Conservation (phyloP, 139 green algal species). For the Picochlorum sp. region DNA sequence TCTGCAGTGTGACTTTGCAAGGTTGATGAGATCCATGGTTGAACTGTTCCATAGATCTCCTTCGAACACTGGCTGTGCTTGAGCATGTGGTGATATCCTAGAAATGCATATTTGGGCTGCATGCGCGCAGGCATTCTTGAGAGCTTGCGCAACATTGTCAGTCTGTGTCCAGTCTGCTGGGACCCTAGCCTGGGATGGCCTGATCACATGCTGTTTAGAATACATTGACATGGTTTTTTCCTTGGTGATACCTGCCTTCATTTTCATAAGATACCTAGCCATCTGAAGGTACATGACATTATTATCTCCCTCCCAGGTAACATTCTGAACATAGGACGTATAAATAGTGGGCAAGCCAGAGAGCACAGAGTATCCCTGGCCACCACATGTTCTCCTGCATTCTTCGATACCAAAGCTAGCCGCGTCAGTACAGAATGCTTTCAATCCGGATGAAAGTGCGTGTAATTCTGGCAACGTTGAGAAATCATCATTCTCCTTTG, state of each 20-base stretch:
- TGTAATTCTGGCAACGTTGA: slow-evolving; percentile 81
- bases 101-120: slow-evolving; percentile 21
- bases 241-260: slow-evolving; percentile 25
- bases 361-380: slow-evolving; percentile 81
- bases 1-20: slow-evolving; percentile 43
- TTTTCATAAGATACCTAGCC: slow-evolving; percentile 70
- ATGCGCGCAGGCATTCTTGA: slow-evolving; percentile 18
- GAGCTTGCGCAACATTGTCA: slow-evolving; percentile 11
- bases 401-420: slow-evolving; percentile 71
- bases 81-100: slow-evolving; percentile 18
- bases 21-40: slow-evolving; percentile 60
- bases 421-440: slow-evolving; percentile 61
- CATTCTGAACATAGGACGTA: slow-evolving; percentile 80
- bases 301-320: slow-evolving; percentile 94
- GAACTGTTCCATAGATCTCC: slow-evolving; percentile 64
- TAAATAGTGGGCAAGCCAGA: slow-evolving; percentile 73
- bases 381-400: slow-evolving; percentile 70
- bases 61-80: slow-evolving; percentile 55
- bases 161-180: slow-evolving; percentile 27
- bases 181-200: slow-evolving; percentile 18
- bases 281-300: slow-evolving; percentile 67
- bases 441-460: slow-evolving; percentile 71
- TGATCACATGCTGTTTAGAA: slow-evolving; percentile 21
- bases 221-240: slow-evolving; percentile 40
- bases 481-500: slow-evolving; percentile 72